Percentiles rank a stretch among this genome's conserved stretches.
Evolutionary conservation across 768 basidiomycete species (phyloP).

Genomic region (Xerocomus spinulosus): DNA sequence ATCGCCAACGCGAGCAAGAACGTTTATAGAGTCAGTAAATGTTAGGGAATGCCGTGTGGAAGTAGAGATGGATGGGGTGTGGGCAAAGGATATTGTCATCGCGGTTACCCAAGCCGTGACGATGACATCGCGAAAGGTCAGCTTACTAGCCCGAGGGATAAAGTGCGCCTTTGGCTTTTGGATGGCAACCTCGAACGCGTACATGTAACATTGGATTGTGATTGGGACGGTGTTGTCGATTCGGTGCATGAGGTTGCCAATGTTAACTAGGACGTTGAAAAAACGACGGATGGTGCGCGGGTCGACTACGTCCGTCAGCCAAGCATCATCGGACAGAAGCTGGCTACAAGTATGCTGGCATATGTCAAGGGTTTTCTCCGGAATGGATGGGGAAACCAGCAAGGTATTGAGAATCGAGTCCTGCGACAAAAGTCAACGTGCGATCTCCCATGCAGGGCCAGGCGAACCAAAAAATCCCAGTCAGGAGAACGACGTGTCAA

Average conservation of each 20-base stretch:
- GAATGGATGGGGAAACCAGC: slow-evolving; percentile 25
- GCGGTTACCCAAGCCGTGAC: slow-evolving; percentile 37
- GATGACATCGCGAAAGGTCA: slow-evolving; percentile 37
- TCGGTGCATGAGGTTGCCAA: slow-evolving; percentile 34
- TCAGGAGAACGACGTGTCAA: slow-evolving; percentile 25
- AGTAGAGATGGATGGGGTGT: slow-evolving; percentile 17
- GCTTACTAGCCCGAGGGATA: slow-evolving; percentile 14
- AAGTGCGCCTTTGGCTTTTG: slow-evolving; percentile 24
- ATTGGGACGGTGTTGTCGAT: slow-evolving; percentile 24
- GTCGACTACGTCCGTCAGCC: slow-evolving; percentile 20
- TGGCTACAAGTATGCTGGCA: slow-evolving; percentile 32
- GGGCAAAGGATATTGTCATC: slow-evolving; percentile 26
- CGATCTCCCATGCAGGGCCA: not conserved
- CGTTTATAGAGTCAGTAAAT: slow-evolving; percentile 18
- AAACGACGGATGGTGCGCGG: slow-evolving; percentile 37
- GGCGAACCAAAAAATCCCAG: slow-evolving; percentile 30
- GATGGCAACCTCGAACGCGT: slow-evolving; percentile 41
- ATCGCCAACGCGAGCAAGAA: slow-evolving; percentile 25
- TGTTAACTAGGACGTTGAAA: slow-evolving; percentile 42
- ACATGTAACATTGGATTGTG: slow-evolving; percentile 36
- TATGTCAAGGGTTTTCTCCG: slow-evolving; percentile 29
- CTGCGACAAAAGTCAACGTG: slow-evolving; percentile 17
- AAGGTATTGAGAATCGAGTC: slow-evolving; percentile 23
- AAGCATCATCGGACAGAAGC: slow-evolving; percentile 25
- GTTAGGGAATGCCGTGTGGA: slow-evolving; percentile 20